These are phyloP conservation scores for Alternaria brassicicola DNA, from an alignment of 2,329 filamentous ascomycete species.

Conservation along the genomic window DNA sequence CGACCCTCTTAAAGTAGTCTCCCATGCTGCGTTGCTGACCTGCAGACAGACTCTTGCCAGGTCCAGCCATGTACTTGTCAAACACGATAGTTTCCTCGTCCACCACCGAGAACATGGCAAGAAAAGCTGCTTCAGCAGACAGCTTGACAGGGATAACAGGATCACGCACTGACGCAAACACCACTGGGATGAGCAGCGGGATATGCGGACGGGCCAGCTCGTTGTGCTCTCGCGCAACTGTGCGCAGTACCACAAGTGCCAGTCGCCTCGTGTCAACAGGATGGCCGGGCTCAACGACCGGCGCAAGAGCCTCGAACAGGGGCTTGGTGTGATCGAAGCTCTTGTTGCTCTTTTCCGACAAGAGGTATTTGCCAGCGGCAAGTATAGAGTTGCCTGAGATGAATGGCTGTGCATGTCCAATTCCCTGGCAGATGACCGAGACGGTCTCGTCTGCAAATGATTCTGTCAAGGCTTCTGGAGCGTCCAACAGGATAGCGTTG, in stretches of 20 bases:
- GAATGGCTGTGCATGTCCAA: constrained; percentile 73
- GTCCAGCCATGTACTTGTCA: constrained; percentile 82
- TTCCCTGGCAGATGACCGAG: constrained; percentile 78
- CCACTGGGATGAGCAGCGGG: constrained; percentile 74
- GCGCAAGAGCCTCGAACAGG: constrained; percentile 78
- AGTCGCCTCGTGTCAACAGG: constrained; percentile 84
- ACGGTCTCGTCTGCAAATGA: constrained; percentile 76
- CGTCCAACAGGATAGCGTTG: constrained; percentile 86
- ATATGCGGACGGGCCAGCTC: constrained; percentile 84
- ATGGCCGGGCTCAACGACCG: constrained; percentile 76
- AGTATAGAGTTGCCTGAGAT: constrained; percentile 88
- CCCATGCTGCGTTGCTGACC: constrained; percentile 86
- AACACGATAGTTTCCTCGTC: constrained; percentile 86
- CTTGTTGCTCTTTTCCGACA: constrained; percentile 68
- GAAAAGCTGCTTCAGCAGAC: constrained; percentile 90
- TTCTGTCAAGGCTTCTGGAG: constrained; percentile 71
- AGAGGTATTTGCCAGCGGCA: constrained; percentile 87
- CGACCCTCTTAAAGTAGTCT: constrained; percentile 96
- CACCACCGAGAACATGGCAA: constrained; percentile 87
- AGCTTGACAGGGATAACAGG: constrained; percentile 93
- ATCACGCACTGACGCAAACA: constrained; percentile 91
- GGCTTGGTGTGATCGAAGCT: constrained; percentile 78
- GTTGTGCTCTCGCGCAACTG: constrained; percentile 77
- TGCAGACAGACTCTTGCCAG: constrained; percentile 67
- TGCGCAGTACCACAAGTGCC: constrained; percentile 85